Percentiles rank a stretch among this genome's conserved stretches.
Conservation (phyloP, 2,329 filamentous ascomycete genomes). For the Cryphonectria parasitica region DNA sequence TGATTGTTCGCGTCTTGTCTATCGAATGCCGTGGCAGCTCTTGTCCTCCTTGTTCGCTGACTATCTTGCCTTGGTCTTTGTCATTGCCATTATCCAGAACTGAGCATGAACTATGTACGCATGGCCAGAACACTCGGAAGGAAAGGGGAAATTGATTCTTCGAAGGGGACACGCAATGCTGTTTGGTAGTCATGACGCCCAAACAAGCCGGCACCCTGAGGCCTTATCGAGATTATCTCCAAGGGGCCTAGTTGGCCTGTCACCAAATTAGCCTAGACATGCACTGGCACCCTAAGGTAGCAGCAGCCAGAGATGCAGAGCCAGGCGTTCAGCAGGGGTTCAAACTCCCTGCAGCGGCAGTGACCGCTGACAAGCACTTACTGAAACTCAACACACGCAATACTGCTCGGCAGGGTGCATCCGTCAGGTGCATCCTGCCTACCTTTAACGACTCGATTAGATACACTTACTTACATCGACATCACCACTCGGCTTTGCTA, state of each 20-base stretch:
- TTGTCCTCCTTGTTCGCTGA: neutral
- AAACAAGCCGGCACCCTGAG: slow-evolving; percentile 1
- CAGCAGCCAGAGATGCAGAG: neutral
- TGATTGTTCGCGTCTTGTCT: neutral
- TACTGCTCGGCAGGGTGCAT: neutral
- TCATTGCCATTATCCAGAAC: neutral
- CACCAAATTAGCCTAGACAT: neutral
- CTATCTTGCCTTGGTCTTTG: neutral
- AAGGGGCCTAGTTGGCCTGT: slow-evolving; percentile 3
- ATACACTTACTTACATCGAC: neutral
- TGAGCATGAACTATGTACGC: neutral
- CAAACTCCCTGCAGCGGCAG: neutral
- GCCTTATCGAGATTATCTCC: slow-evolving; percentile 18
- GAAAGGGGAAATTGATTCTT: neutral
- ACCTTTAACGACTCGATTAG: neutral
- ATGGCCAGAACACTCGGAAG: neutral
- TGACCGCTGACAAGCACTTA: neutral
- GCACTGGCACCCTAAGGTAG: neutral
- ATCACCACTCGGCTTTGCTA: neutral
- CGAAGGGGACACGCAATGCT: neutral
- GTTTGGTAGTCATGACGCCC: slow-evolving; percentile 5
- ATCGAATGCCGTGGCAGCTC: neutral
- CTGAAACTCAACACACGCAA: too few relatives aligned
- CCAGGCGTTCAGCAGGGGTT: neutral
- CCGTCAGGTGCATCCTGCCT: too few relatives aligned